phyloP scores from a whole-genome alignment of 306 rosid genomes.

The Quercus ilex region DNA sequence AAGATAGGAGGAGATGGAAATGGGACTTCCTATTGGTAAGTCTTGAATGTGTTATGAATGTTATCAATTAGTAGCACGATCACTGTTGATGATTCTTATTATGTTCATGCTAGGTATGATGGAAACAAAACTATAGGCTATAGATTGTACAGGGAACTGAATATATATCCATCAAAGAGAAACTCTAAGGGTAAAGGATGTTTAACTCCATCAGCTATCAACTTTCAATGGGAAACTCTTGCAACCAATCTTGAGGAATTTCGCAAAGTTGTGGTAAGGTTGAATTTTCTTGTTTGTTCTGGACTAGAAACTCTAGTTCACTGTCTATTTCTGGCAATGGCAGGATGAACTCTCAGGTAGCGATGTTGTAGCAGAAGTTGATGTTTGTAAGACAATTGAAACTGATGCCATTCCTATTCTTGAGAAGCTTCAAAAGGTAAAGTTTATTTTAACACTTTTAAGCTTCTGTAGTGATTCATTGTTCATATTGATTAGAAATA shows the following conservation, averaged over 20 bases:
- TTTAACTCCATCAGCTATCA: slow-evolving; percentile 36
- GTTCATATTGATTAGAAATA: neutral
- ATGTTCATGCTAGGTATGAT: slow-evolving; percentile 63
- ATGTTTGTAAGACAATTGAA: slow-evolving; percentile 51
- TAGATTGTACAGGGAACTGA: slow-evolving; percentile 59
- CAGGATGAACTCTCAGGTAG: slow-evolving; percentile 67
- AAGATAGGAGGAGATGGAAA: slow-evolving; percentile 61
- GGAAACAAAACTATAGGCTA: slow-evolving; percentile 56
- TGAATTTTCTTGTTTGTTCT: slow-evolving; percentile 1
- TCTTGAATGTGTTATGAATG: neutral
- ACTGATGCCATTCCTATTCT: slow-evolving; percentile 65
- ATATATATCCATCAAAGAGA: slow-evolving; percentile 32
- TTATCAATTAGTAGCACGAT: slow-evolving; percentile 4
- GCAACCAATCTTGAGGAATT: slow-evolving; percentile 73
- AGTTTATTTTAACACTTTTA: slow-evolving; percentile 1
- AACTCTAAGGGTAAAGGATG: slow-evolving; percentile 34
- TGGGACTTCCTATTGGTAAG: slow-evolving; percentile 68
- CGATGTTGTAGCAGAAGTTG: slow-evolving; percentile 41
- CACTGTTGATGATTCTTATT: slow-evolving; percentile 14
- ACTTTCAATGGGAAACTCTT: slow-evolving; percentile 74
- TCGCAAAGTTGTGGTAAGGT: slow-evolving; percentile 60
- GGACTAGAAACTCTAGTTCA: slow-evolving; percentile 7
- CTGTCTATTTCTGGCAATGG: slow-evolving; percentile 29
- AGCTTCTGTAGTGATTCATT: slow-evolving; percentile 5
- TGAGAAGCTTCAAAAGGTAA: slow-evolving; percentile 64